Evolutionary conservation across 345 rosid genomes (phyloP), one percentile per base, ranked within the genome.

Genomic region (Geranium rotundifolium): DNA sequence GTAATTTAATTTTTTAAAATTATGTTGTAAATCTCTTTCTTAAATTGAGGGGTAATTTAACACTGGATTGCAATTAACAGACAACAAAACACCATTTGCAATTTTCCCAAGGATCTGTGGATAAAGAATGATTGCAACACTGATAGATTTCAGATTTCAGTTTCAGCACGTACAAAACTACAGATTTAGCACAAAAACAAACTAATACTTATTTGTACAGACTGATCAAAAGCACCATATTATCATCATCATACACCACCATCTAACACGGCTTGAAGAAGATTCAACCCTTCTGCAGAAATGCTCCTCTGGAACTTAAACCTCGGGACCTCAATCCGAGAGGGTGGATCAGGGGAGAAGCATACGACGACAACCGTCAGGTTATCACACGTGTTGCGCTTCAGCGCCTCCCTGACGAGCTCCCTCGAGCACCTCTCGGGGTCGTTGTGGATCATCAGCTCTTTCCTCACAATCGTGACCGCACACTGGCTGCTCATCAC

Each of bases 401-500:
- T 49, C 60, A 75, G 65, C 1, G 78, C 78, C 52, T 29, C 72
- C 34, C 65, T 65, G 14, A 75, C 70, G 13, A 75, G 56, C 56
- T 71, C 78, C 54, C 64, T 75, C 1, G 78, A 66, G 60, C 78
- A 75, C 49, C 56, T 63, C 59, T 67, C 69, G 5, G 78, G 75
- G 19, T 75, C 69, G 30, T 75, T 70, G 66, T 71, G 78, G 1
- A n/a, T 2, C 19, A 67, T 61, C 12, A 75, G 66, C 69, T 70
- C 78, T 18, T 58, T 66, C 67, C 78, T 58, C 0, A 14, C 72
- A 1, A 75, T 67, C 5, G 68, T 17, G 23, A 75, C 78, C 0
- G 78, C 78, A 64, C 60, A 31, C 59, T 75, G 72, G 54, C 78
- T 75, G 56, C 74, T 70, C 78, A 75, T 75, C 61, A 75, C 78